These are phyloP conservation scores for Lipomyces yarrowii DNA, from an alignment of 1,139 yeast species.

Conservation along the genomic window DNA sequence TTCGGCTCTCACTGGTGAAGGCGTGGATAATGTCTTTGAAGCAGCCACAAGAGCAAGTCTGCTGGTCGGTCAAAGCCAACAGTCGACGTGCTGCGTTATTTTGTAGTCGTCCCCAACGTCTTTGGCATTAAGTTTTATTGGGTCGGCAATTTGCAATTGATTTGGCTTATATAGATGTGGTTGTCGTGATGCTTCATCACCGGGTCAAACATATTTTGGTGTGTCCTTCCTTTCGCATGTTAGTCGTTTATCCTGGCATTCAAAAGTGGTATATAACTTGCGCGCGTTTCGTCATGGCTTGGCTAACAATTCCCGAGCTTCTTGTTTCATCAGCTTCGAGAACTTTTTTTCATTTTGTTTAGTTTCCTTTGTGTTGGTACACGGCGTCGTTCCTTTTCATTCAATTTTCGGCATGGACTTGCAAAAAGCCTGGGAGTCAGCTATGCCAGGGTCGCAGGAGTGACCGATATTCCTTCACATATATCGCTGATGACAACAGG, in stretches of 20 bases:
- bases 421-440: background rate
- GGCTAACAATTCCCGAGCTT: background rate
- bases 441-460: background rate
- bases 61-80: constrained; percentile 34
- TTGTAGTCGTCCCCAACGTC: constrained; percentile 23
- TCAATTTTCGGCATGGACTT: background rate
- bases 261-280: background rate
- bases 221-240: background rate
- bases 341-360: background rate
- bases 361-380: background rate
- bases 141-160: constrained; percentile 1
- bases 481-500: background rate
- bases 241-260: background rate
- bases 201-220: background rate
- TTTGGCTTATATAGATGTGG: background rate
- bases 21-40: constrained; percentile 38
- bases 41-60: constrained; percentile 44
- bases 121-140: background rate
- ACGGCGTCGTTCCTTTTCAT: background rate
- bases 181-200: background rate
- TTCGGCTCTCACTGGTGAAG: constrained; percentile 79
- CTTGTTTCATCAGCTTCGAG: background rate
- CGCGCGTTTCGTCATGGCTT: background rate
- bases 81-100: constrained; percentile 35
- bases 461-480: background rate